A percentile compares a stretch with the other conserved stretches of the same genome.
phyloP scores from a whole-genome alignment of 306 rosid genomes.

The Potentilla sterilis region DNA sequence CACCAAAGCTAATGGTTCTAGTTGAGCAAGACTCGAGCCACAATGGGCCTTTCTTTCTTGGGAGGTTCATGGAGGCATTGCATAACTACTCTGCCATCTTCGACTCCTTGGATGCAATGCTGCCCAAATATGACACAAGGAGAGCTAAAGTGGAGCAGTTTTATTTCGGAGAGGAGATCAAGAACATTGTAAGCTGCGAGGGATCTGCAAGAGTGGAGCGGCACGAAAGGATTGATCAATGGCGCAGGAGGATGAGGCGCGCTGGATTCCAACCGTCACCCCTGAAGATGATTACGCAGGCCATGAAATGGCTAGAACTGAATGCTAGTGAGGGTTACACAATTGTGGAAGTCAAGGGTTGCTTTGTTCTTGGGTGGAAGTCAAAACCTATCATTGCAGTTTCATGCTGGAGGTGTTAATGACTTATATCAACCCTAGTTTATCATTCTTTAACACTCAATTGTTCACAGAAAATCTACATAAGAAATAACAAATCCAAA shows the following conservation, averaged over 20 bases:
- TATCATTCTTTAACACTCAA: background rate
- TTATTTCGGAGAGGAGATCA: conserved; percentile 21
- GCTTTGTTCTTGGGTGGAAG: conserved; percentile 20
- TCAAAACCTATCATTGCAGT: conserved; percentile 16
- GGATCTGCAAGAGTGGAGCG: conserved; percentile 18
- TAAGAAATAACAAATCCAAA: no score
- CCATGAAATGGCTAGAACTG: conserved; percentile 4
- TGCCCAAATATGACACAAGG: conserved; percentile 20
- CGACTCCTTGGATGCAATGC: conserved; percentile 18
- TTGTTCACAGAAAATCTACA: no score
- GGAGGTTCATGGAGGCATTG: conserved; percentile 27
- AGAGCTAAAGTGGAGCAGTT: conserved; percentile 25
- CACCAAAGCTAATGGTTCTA: conserved; percentile 23
- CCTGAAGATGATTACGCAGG: background rate
- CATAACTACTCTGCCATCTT: conserved; percentile 25
- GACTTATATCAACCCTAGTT: background rate
- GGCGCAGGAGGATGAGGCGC: conserved; percentile 25
- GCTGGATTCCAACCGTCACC: conserved; percentile 17
- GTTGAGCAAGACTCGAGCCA: conserved; percentile 28
- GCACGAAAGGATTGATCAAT: conserved; percentile 16
- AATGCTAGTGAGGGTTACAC: conserved; percentile 14
- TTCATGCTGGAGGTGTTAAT: conserved; percentile 24
- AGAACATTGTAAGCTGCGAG: conserved; percentile 23
- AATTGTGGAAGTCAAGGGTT: conserved; percentile 14
- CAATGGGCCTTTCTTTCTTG: conserved; percentile 27